phyloP scores from a whole-genome alignment of 2,329 filamentous ascomycete species.

The Daldinia sp. region DNA sequence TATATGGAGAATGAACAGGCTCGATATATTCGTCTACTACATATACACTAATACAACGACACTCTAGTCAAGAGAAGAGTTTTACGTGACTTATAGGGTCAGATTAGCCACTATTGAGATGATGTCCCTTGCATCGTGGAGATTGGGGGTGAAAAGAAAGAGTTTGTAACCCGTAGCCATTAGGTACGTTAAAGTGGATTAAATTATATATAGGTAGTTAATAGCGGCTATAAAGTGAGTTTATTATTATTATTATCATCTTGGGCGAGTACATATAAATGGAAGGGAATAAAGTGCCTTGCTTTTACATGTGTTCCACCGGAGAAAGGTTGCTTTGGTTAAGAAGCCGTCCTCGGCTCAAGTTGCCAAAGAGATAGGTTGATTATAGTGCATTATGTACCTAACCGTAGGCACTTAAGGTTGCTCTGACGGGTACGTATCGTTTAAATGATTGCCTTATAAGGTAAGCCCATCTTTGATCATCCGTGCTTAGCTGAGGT shows the following conservation, averaged over 20 bases:
- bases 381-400: no score
- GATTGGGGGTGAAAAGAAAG: conserved; percentile 5
- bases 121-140: conserved; percentile 5
- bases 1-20: background rate
- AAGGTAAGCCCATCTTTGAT: no score
- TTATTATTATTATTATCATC: background rate
- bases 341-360: background rate
- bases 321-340: background rate
- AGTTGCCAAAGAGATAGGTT: no score
- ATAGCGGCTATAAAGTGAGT: background rate
- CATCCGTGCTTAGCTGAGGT: no score
- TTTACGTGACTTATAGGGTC: background rate
- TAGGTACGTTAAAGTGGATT: background rate
- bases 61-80: background rate
- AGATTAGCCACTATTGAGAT: conserved; percentile 3
- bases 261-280: background rate
- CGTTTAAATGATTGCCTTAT: background rate
- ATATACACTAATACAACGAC: background rate
- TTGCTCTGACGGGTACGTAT: background rate
- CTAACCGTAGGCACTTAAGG: no score
- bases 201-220: background rate
- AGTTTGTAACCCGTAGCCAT: background rate
- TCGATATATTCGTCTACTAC: background rate
- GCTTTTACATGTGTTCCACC: background rate
- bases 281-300: background rate